Evolutionary conservation across 257 asterid genomes (phyloP).

Genomic region (Nicotiana noctiflora): DNA sequence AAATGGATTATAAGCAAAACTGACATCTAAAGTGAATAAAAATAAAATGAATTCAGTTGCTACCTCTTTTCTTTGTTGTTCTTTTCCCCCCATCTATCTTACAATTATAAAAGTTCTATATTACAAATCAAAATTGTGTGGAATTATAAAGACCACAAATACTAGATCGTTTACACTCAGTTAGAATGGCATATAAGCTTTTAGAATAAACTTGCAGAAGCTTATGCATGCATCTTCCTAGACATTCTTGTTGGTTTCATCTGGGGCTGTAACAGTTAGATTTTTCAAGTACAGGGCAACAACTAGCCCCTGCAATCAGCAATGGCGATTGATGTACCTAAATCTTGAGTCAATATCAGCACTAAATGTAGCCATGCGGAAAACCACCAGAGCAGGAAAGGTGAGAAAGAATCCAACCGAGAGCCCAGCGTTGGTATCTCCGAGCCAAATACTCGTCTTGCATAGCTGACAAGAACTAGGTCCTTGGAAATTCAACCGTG

Average conservation of each 20-base stretch:
- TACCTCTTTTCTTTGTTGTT: background rate
- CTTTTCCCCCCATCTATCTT: slow-evolving; percentile 24
- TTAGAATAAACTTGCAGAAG: slow-evolving; percentile 19
- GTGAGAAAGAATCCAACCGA: background rate
- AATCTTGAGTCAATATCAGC: background rate
- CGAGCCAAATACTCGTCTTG: background rate
- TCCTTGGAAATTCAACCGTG: slow-evolving; percentile 2
- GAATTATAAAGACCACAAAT: slow-evolving; percentile 26
- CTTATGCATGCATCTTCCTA: slow-evolving; percentile 10
- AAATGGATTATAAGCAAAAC: background rate
- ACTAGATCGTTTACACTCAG: slow-evolving; percentile 23
- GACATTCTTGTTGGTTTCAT: slow-evolving; percentile 15
- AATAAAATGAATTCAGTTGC: slow-evolving; percentile 1
- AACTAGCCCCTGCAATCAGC: background rate
- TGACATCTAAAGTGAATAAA: background rate
- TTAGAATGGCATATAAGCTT: slow-evolving; percentile 17
- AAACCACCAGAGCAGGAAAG: background rate
- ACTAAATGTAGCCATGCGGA: background rate
- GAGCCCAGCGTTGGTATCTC: slow-evolving; percentile 7
- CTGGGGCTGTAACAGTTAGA: slow-evolving; percentile 3
- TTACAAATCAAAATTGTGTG: slow-evolving; percentile 50
- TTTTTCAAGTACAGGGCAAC: background rate
- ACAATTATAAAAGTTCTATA: slow-evolving; percentile 39
- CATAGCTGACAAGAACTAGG: background rate
- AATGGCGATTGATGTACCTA: background rate